These are phyloP conservation scores for Citrus unshiu DNA, from an alignment of 345 rosid species.

Conservation along the genomic window DNA sequence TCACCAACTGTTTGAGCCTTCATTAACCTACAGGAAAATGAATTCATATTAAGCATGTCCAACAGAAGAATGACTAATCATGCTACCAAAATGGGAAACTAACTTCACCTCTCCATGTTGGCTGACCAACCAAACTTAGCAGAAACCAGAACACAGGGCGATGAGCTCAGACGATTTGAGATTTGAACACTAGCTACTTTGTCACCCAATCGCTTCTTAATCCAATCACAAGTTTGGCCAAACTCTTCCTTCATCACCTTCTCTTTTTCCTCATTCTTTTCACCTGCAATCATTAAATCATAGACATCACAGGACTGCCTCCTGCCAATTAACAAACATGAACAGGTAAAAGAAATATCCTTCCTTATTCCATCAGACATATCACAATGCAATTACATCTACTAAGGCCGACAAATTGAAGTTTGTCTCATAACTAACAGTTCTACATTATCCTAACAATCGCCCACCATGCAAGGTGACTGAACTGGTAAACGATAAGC, in stretches of 20 bases:
- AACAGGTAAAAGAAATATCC: neutral
- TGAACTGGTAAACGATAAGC: neutral
- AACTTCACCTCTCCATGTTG: conserved; percentile 87
- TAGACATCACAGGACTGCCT: neutral
- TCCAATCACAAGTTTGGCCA: conserved; percentile 95
- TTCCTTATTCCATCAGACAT: neutral
- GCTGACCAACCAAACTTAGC: conserved; percentile 99
- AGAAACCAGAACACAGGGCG: conserved; percentile 94
- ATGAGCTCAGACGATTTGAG: conserved; percentile 84
- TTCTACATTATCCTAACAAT: neutral
- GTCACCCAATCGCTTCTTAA: conserved; percentile 80
- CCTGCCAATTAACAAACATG: neutral
- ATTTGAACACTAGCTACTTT: conserved; percentile 90
- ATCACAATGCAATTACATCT: neutral
- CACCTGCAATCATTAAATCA: conserved; percentile 50
- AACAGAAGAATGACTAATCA: neutral
- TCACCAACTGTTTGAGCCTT: conserved; percentile 88
- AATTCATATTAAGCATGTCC: neutral
- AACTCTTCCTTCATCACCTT: conserved; percentile 74
- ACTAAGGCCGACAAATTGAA: neutral
- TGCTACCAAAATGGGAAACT: neutral
- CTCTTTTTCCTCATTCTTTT: conserved; percentile 84
- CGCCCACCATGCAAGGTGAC: neutral
- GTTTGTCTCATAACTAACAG: neutral
- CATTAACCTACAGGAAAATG: conserved; percentile 62